phyloP scores from a whole-genome alignment of 2,329 filamentous ascomycete genomes.

The Hortaea werneckii region DNA sequence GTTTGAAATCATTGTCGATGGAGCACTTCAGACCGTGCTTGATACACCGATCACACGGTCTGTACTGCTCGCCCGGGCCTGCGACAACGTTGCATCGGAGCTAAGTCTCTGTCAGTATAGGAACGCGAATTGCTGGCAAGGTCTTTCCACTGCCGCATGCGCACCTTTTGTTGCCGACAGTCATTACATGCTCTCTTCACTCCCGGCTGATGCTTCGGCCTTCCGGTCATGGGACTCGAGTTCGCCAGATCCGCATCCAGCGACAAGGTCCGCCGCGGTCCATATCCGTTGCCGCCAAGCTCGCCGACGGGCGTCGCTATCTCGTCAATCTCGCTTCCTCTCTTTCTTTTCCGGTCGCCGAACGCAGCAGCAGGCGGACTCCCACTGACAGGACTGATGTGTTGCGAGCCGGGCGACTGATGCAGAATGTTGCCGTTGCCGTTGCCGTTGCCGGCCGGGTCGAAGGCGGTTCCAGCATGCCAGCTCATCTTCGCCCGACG shows the following conservation, averaged over 20 bases:
- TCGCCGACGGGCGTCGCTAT: too few relatives aligned
- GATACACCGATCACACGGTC: conserved; percentile 65
- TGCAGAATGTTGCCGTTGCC: background rate
- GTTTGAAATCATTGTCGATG: conserved; percentile 81
- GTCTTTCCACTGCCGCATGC: conserved; percentile 1
- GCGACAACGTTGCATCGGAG: conserved; percentile 76
- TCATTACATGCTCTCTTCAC: conserved; percentile 75
- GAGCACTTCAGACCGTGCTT: conserved; percentile 74
- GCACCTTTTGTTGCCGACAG: conserved; percentile 75
- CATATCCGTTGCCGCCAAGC: background rate
- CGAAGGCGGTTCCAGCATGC: conserved; percentile 3
- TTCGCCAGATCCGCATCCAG: conserved; percentile 5
- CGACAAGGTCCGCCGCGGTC: background rate
- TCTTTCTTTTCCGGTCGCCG: conserved; percentile 5
- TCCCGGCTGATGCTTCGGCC: conserved; percentile 31
- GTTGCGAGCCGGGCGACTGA: background rate
- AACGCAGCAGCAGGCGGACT: background rate
- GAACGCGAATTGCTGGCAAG: background rate
- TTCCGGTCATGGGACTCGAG: conserved; percentile 10
- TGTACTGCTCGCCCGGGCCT: conserved; percentile 53
- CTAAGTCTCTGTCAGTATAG: conserved; percentile 33
- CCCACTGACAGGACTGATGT: background rate
- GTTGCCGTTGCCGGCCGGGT: background rate
- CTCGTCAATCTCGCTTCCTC: conserved; percentile 1
- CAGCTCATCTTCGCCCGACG: too few relatives aligned